Evolutionary conservation across 345 rosid species (phyloP), one percentile per base, ranked within the genome.

Genomic region (Moringa oleifera): DNA sequence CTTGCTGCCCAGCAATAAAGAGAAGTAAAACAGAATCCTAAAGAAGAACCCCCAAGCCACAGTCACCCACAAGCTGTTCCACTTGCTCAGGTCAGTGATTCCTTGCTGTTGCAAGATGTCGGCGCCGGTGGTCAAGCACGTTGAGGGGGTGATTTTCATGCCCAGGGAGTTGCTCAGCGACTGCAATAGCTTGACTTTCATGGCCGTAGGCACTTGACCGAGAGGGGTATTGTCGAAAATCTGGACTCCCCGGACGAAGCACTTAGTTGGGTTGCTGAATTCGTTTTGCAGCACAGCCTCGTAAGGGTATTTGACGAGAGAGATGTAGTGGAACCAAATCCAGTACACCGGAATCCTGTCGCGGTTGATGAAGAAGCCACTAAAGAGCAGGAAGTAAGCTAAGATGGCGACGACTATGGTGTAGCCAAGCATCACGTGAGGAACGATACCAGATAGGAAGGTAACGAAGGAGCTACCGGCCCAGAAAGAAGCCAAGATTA

Each of bases 241-340:
- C 71, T 94, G 99, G 51, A 80, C 79, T 0, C 99, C 99, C 18
- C 85, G 69, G 0, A 85, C 85, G 12, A 90, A 88, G 66, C 99
- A 94, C 72, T 87, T 85, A 3, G 63, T 36, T 0, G 90, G 84
- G 67, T 94, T 61, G 5, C 76, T 74, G 70, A 90, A 94, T 56
- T 94, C 99, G 58, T 86, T 90, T 18, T 77, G 93, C 49, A 94
- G 59, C 4, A 94, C 99, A 0, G 83, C 99, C 57, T 90, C 99
- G 25, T 80, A 94, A 0, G 99, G 97, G 76, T 94, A 94, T 46
- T 94, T 94, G 12, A 94, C 91, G 0, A 94, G 78, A 0, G 99
- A 94, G 65, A 94, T 16, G 81, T 94, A 94, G 62, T 94, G 99
- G 71, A 94, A 94, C 99, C 99, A 94, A 13, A 94, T 80, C 99